Base-by-base conservation (phyloP, 768 basidiomycete genomes). In the Rhodotorula paludigena region DNA sequence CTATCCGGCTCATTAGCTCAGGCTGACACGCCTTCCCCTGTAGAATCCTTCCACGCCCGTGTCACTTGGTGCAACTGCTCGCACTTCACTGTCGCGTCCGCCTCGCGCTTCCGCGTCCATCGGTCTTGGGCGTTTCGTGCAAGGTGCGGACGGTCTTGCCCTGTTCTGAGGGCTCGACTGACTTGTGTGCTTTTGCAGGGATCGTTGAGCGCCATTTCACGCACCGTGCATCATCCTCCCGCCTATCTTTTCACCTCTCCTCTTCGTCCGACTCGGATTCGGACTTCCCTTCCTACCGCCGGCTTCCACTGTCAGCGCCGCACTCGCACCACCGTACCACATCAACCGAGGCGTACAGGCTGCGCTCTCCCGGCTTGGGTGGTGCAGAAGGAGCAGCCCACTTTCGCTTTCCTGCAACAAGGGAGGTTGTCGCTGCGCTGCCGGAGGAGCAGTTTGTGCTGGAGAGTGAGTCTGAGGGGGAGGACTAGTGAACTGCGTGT, bases 191-290 rank as follows among this genome's bases (percentile, higher is more conserved):
- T 21, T 8, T 16, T n/a, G 21, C 54, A 68, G 66, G 52, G 7
- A 20, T 68, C 30, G 66, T 68, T 36, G 66, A 63, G 23, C 51
- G 60, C 25, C 51, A 53, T 15, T 32, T 52, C 41, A 28, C 51
- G 20, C 66, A 68, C 49, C 56, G 66, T 38, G 66, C 66, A 16
- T 68, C 66, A 1, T 57, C 61, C 3, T 63, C 61, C 9, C 57
- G 59, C 12, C 60, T 68, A 21, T 68, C 66, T 1, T 68, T 68
- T 52, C 56, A 57, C 3, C 52, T 68, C 35, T 58, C 56, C 38
- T 30, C 41, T 14, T 48, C 25, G 8, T 28, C 49, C 57, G 53
- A 60, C 18, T 8, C 33, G 30, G 20, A 3, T 8, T 12, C 42
- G 32, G n/a, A 1, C 42, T 42, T 21, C 14, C 7, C 11, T 30